These are phyloP conservation scores for Stereocaulon alpinum DNA, from an alignment of 495 filamentous ascomycete genomes.

Conservation along the genomic window DNA sequence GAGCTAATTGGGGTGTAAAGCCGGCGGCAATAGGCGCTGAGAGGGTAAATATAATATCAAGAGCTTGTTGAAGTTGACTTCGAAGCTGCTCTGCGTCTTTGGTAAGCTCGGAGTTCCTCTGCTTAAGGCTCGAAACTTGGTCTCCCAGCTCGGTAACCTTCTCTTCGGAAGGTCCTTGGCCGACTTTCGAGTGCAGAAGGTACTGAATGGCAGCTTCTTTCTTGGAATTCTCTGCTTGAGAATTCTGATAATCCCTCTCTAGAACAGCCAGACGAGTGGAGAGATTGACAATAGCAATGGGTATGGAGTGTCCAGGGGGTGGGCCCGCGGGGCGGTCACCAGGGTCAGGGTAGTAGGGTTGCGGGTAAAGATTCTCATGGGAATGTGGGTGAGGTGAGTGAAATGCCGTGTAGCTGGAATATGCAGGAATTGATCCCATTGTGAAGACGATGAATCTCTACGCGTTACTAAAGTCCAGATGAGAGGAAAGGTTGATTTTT, in stretches of 20 bases:
- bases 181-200: neutral
- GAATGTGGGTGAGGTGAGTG: neutral
- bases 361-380: neutral
- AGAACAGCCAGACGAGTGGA: neutral
- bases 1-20: neutral
- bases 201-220: neutral
- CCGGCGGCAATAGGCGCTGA: neutral
- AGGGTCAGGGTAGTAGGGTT: neutral
- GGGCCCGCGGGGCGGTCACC: neutral
- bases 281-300: neutral
- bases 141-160: neutral
- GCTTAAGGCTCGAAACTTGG: neutral
- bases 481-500: neutral
- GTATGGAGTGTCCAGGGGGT: neutral
- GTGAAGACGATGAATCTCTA: neutral
- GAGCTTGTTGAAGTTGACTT: neutral
- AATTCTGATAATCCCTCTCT: conserved; percentile 1
- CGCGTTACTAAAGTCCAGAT: neutral
- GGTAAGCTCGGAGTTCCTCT: neutral
- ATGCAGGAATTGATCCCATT: neutral
- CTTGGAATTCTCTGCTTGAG: neutral
- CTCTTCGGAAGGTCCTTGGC: neutral
- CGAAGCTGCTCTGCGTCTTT: neutral
- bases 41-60: neutral
- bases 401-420: neutral